Evolutionary conservation across 345 rosid species (phyloP).

Genomic region (Garcia nutans): DNA sequence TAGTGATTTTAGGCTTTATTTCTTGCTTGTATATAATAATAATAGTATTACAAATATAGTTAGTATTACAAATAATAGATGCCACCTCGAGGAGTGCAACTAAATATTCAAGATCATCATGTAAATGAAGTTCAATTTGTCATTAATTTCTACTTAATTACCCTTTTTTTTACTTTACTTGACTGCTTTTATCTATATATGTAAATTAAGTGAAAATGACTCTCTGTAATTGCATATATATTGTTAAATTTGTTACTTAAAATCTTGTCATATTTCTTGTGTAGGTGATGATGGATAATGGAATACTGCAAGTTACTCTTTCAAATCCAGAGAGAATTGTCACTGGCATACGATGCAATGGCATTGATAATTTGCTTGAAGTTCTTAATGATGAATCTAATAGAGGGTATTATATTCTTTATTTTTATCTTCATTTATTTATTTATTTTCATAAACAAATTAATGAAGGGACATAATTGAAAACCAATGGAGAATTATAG

Average conservation of each 20-base stretch:
- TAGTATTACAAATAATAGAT: not conserved
- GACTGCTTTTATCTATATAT: not conserved
- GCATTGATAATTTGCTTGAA: constrained; percentile 85
- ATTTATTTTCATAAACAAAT: too few relatives aligned
- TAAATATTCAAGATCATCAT: constrained; percentile 26
- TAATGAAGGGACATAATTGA: too few relatives aligned
- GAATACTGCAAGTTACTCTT: constrained; percentile 61
- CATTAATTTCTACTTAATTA: not conserved
- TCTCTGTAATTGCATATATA: too few relatives aligned
- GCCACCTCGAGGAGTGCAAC: constrained; percentile 24
- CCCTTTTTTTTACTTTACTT: too few relatives aligned
- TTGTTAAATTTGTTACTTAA: not conserved
- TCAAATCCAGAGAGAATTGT: constrained; percentile 82
- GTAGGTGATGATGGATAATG: constrained; percentile 86
- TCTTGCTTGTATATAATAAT: not conserved
- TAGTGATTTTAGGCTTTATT: not conserved
- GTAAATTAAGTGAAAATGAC: not conserved
- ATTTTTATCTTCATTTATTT: not conserved
- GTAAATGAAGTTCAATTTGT: constrained; percentile 7
- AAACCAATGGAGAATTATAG: too few relatives aligned
- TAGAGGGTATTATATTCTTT: constrained; percentile 58
- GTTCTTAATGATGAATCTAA: constrained; percentile 68
- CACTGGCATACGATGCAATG: constrained; percentile 60
- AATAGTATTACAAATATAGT: not conserved
- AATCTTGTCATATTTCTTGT: not conserved